Evolutionary conservation across 768 basidiomycete genomes (phyloP).

Genomic region (Hemileccinum rubropunctum): DNA sequence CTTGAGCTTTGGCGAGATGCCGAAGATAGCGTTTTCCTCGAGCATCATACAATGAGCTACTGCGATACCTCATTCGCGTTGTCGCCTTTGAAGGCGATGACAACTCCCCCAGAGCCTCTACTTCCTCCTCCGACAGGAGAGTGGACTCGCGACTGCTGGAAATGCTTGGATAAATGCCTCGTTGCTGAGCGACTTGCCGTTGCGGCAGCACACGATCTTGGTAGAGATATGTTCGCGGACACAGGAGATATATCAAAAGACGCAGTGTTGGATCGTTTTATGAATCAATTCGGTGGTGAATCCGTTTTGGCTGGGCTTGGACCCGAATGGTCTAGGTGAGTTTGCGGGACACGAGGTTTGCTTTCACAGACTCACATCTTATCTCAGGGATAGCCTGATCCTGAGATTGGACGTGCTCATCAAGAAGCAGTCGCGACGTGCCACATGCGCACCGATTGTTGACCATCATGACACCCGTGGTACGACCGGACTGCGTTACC

Average conservation of each 20-base stretch:
- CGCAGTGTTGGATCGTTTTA: slow-evolving; percentile 61
- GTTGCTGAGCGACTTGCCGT: slow-evolving; percentile 63
- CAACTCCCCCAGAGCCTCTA: neutral
- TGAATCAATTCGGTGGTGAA: slow-evolving; percentile 46
- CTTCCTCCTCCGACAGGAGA: slow-evolving; percentile 20
- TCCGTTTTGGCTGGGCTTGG: slow-evolving; percentile 40
- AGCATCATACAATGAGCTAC: slow-evolving; percentile 21
- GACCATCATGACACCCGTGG: slow-evolving; percentile 1
- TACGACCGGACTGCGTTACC: slow-evolving; percentile 51
- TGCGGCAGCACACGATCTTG: slow-evolving; percentile 30
- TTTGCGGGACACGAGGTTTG: neutral
- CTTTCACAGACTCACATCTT: neutral
- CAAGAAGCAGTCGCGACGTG: slow-evolving; percentile 23
- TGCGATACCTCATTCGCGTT: slow-evolving; percentile 14
- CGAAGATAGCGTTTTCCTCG: slow-evolving; percentile 29
- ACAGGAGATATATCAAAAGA: slow-evolving; percentile 52
- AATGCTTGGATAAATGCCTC: slow-evolving; percentile 72
- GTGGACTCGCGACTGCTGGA: slow-evolving; percentile 83
- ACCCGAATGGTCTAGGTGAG: slow-evolving; percentile 58
- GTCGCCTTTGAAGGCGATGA: slow-evolving; percentile 14
- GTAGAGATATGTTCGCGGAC: slow-evolving; percentile 43
- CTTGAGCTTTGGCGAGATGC: slow-evolving; percentile 30
- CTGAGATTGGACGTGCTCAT: slow-evolving; percentile 32
- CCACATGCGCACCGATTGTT: neutral
- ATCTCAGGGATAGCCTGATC: slow-evolving; percentile 19